These are phyloP conservation scores for Trypanosoma avium DNA, from an alignment of 208 protist species.

Conservation along the genomic window DNA sequence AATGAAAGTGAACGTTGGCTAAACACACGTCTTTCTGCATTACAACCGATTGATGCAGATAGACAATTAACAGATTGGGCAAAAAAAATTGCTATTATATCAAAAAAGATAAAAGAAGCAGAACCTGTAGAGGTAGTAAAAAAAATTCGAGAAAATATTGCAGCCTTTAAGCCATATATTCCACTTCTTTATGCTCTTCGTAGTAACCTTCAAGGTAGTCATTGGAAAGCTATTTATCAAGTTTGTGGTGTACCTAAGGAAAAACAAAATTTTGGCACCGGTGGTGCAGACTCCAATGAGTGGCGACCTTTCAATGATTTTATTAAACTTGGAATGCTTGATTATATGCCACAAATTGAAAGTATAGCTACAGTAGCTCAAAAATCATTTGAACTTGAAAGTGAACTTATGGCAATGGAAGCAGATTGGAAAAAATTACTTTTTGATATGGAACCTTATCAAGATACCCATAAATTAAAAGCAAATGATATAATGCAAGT, in stretches of 20 bases:
- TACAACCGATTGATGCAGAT: conserved; percentile 84
- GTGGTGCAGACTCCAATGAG: conserved; percentile 85
- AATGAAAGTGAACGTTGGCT: conserved; percentile 88
- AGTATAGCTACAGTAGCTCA: conserved; percentile 83
- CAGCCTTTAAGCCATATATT: conserved; percentile 91
- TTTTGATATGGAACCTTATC: conserved; percentile 93
- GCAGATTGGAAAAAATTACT: conserved; percentile 93
- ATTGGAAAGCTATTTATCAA: conserved; percentile 93
- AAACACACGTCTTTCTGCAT: conserved; percentile 82
- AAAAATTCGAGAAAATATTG: conserved; percentile 86
- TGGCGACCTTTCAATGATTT: conserved; percentile 78
- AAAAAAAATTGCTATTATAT: conserved; percentile 75
- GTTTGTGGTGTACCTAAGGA: conserved; percentile 82
- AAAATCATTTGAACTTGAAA: conserved; percentile 91
- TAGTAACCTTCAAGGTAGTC: conserved; percentile 92
- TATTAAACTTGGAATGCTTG: conserved; percentile 85
- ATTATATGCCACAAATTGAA: conserved; percentile 83
- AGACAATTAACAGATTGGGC: conserved; percentile 81
- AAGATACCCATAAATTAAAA: conserved; percentile 93
- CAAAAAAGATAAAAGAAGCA: conserved; percentile 87
- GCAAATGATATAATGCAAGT: conserved; percentile 92
- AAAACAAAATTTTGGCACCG: conserved; percentile 78
- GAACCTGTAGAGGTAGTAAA: conserved; percentile 79
- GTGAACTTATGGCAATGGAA: conserved; percentile 92
- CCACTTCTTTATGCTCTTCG: conserved; percentile 93